A percentile compares a stretch with the other conserved stretches of the same genome.
These are phyloP conservation scores for Geranium brycei DNA, from an alignment of 345 rosid species.

Conservation along the genomic window DNA sequence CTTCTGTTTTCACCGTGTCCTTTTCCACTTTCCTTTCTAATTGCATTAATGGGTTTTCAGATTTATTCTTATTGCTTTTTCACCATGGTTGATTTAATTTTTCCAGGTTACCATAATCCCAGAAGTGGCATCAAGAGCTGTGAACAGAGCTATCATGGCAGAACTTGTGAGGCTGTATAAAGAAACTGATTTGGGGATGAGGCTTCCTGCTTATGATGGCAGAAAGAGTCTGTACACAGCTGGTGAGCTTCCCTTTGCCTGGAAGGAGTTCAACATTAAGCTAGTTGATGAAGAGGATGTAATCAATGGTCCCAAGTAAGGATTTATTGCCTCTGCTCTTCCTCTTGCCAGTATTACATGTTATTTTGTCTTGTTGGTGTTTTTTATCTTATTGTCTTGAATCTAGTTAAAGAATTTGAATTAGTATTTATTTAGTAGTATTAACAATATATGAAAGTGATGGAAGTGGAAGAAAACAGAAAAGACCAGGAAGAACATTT, in stretches of 20 bases:
- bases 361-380: neutral
- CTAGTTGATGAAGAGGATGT: conserved; percentile 73
- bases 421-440: too few relatives aligned
- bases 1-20: conserved; percentile 13
- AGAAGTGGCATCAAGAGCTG: conserved; percentile 71
- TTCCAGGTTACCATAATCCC: conserved; percentile 93
- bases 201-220: conserved; percentile 98
- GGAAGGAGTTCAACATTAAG: conserved; percentile 78
- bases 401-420: too few relatives aligned
- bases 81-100: conserved; percentile 10
- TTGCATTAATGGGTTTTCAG: conserved; percentile 24
- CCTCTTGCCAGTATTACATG: conserved; percentile 1
- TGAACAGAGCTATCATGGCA: conserved; percentile 87
- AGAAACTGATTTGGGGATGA: conserved; percentile 82
- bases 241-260: conserved; percentile 78
- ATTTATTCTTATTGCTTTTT: conserved; percentile 37
- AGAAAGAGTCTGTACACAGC: conserved; percentile 93
- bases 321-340: neutral
- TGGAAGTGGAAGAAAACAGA: too few relatives aligned
- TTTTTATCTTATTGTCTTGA: neutral
- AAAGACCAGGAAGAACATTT: too few relatives aligned
- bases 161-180: conserved; percentile 76
- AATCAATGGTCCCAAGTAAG: conserved; percentile 72
- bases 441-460: too few relatives aligned
- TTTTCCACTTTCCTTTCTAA: conserved; percentile 7